Base-by-base conservation (phyloP, 768 basidiomycete genomes). In the Suillus cothurnatus region DNA sequence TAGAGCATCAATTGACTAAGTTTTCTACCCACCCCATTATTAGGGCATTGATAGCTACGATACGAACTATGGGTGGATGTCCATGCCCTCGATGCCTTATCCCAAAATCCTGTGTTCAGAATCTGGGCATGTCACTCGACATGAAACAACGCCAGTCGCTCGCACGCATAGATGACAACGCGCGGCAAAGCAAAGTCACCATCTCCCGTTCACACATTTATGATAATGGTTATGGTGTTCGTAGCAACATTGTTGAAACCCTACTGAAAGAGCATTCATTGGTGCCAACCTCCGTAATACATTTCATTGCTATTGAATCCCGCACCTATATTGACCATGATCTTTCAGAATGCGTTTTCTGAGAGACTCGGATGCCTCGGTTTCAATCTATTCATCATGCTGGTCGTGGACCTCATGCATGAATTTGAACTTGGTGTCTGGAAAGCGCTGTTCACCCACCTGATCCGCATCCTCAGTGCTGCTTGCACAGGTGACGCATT, bases 371-470 rank as follows among this genome's bases (percentile, higher is more conserved):
- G 59, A 2, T 36, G 11, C 0, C 59, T 69, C n/a, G 66, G 66
- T 7, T 69, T 74, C 49, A 67, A 76, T 64, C 59, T 70, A 15
- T 72, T 71, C 38, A 1, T 32, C 2, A 66, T 76, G 61, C 64
- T 78, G 39, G 70, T 69, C 9, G 63, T 69, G 3, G 77, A 79
- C 60, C 58, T 74, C n/a, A 36, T 78, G 57, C 78, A 78, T 39
- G 74, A 77, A 36, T 66, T 71, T 23, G 75, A 78, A 45, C 66
- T 77, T 2, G 78, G 77, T 1, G 71, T 71, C 11, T 76, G 74
- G 73, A 78, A 77, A 63, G 63, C 55, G 3, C 12, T 72, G 1
- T 71, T 77, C 38, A 65, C 61, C 6, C 77, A 78, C 45, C 63
- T 77, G 0, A 61, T 78, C 5, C 68, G 71, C 0, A 69, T 78